A percentile compares a stretch with the other conserved stretches of the same genome.
phyloP scores from a whole-genome alignment of 805 yeast species.

The Cyberlindnera lachancei region DNA sequence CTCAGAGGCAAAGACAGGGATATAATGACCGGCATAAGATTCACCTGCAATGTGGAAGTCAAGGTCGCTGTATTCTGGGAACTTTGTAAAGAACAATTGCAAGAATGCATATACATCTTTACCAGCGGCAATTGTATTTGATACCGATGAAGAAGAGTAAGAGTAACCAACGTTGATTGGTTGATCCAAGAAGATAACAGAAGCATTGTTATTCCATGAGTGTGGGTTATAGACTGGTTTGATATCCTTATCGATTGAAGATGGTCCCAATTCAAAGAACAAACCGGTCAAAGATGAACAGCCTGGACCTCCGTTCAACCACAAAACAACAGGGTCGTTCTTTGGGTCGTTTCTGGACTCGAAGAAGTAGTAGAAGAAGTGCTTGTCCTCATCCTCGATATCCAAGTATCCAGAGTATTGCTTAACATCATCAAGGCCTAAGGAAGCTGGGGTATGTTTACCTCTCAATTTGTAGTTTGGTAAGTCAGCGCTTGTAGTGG shows the following conservation, averaged over 20 bases:
- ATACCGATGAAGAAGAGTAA: slow-evolving; percentile 54
- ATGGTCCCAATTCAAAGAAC: slow-evolving; percentile 82
- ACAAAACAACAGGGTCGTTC: slow-evolving; percentile 76
- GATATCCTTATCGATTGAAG: slow-evolving; percentile 53
- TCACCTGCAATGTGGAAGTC: slow-evolving; percentile 90
- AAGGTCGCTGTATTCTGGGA: slow-evolving; percentile 45
- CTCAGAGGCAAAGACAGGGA: slow-evolving; percentile 82
- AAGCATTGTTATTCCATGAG: slow-evolving; percentile 82
- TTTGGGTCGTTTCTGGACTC: slow-evolving; percentile 86
- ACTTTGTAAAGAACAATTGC: slow-evolving; percentile 71
- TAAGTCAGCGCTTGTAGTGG: slow-evolving; percentile 30
- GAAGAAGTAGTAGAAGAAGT: slow-evolving; percentile 78
- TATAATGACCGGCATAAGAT: slow-evolving; percentile 90
- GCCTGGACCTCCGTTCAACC: slow-evolving; percentile 96
- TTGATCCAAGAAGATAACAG: slow-evolving; percentile 81
- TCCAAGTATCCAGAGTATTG: slow-evolving; percentile 86
- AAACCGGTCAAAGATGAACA: slow-evolving; percentile 85
- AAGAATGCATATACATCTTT: slow-evolving; percentile 75
- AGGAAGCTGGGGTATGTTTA: slow-evolving; percentile 47
- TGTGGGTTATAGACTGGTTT: slow-evolving; percentile 65
- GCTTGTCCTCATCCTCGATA: slow-evolving; percentile 76
- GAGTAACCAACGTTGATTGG: slow-evolving; percentile 84
- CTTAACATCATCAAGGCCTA: slow-evolving; percentile 75
- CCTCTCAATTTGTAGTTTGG: slow-evolving; percentile 55
- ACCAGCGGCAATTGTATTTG: slow-evolving; percentile 75